Base-by-base conservation (phyloP, 495 filamentous ascomycete genomes). In the Aspergillus incahuasiensis region DNA sequence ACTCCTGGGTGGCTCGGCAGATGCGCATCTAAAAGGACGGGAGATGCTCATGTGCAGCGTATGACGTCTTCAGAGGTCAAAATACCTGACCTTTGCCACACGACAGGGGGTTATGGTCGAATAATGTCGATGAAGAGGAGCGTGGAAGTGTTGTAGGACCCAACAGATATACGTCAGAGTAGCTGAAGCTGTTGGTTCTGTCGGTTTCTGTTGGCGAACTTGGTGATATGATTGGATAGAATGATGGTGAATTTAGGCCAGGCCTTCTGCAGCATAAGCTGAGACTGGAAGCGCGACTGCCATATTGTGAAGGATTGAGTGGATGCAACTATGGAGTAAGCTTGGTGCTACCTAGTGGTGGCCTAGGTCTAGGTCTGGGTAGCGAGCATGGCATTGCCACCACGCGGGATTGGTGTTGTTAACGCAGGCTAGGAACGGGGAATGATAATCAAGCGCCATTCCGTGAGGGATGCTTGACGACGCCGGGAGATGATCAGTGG, bases 191-290 rank as follows among this genome's bases (percentile, higher is more conserved):
- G 48, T 50, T 50, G 48, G 34, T 48, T 48, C 2, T 41, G 24
- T 52, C 25, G 38, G 15, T 32, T 52, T 19, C 38, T 54, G 52
- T 54, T 54, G 52, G 52, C 12, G 19, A 54, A 8, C 15, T 9
- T 16, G 13, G 32, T 18, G 19, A 39, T 46, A 8, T 19, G 16
- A 54, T 54, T 54, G 52, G 52, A 38, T 21, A 28, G 30, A 20
- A 5, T 43, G 15, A 3, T 16, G 6, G n/a, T 48, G 21, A 40
- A 7, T 32, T 19, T 6, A 39, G 12, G 12, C 49, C 6, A 42
- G 7, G 39, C 5, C 13, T 43, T 34, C 49, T 52, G 49, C 49
- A 52, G 11, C 49, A 19, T 21, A 25, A 32, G 11, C 19, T 20
- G 22, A 43, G 20, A 48, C 24, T 34, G 3, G 3, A 6, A 40